These are phyloP conservation scores for Aspergillus kassunensis DNA, from an alignment of 495 filamentous ascomycete species.

Conservation along the genomic window DNA sequence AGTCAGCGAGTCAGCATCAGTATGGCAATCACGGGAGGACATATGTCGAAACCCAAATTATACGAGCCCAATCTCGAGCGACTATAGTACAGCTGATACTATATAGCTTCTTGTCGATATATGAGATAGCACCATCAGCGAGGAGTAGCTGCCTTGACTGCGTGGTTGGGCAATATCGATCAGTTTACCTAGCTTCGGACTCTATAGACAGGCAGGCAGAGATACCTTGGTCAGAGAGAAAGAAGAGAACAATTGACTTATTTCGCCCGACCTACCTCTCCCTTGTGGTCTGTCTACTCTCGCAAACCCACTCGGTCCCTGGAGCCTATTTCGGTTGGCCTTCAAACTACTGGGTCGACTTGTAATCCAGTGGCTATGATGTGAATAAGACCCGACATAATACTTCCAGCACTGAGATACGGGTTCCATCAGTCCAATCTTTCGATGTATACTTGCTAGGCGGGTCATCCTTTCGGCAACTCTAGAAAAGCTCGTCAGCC, in stretches of 20 bases:
- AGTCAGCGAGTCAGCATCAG: conserved; percentile 18
- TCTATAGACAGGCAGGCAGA: conserved; percentile 42
- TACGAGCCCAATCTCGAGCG: conserved; percentile 33
- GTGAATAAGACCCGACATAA: conserved; percentile 19
- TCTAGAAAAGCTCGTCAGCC: background rate
- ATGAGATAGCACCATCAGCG: conserved; percentile 61
- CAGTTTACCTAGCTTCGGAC: conserved; percentile 46
- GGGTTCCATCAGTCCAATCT: background rate
- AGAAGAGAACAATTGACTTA: conserved; percentile 40
- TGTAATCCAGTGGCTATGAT: conserved; percentile 38
- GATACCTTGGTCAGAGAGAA: conserved; percentile 30
- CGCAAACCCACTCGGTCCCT: conserved; percentile 17
- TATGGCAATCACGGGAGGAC: conserved; percentile 15
- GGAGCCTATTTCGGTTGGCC: conserved; percentile 16
- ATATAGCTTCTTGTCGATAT: conserved; percentile 66
- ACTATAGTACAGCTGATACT: conserved; percentile 56
- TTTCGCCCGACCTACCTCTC: conserved; percentile 36
- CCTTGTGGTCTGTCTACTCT: conserved; percentile 20
- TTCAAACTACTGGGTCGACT: conserved; percentile 25
- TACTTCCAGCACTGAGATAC: background rate
- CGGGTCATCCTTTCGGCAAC: background rate
- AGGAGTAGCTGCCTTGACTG: conserved; percentile 45
- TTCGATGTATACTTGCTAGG: conserved; percentile 16
- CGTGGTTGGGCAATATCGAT: conserved; percentile 34
- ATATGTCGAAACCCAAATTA: conserved; percentile 22